Evolutionary conservation across 352 stramenopile genomes (phyloP), one percentile per base, ranked within the genome.

Genomic region (Pythium apleroticum): DNA sequence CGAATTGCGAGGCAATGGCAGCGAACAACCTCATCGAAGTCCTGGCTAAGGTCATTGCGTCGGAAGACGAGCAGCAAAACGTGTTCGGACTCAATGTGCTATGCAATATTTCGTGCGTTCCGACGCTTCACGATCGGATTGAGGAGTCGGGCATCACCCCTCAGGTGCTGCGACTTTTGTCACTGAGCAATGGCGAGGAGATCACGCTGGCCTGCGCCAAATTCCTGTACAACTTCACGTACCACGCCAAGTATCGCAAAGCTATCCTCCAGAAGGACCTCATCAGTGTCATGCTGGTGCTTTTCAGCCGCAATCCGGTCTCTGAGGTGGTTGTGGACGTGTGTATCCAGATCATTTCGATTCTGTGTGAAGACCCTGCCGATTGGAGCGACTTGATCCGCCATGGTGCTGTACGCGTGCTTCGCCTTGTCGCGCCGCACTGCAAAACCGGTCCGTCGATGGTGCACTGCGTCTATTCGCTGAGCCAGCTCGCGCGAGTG

Each of bases 1-100:
- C 71, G 54, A 94, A 91, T 53, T 94, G 86, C 57, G 86, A 94
- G 33, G 84, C 81, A 14, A 90, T 94, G 69, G 84, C 78, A 5
- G 68, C 80, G 2, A 84, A 75, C 46, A 81, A 78, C 31, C 73
- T 92, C 19, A 72, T 93, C 3, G 81, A 93, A 30, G 80, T 93
- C 17, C 69, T 93, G 12, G 68, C 76, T 4, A 89, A 86, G 55
- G 82, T 89, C 59, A 58, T 91, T 31, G 64, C 65, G 1, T 71
- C 78, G 0, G 64, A 74, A 1, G 73, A 86, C 54, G 71, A 71
- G n/a, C 77, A 90, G 48, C 80, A 91, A 41, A 83, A 89, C 66
- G 68, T 86, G 22, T 91, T 89, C 57, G 81, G 74, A 11, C 72
- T 93, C 39, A 90, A 91, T 37, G 79, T 84, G 30, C 75, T 94